These are phyloP conservation scores for Platismatia glauca DNA, from an alignment of 495 filamentous ascomycete species.

Conservation along the genomic window DNA sequence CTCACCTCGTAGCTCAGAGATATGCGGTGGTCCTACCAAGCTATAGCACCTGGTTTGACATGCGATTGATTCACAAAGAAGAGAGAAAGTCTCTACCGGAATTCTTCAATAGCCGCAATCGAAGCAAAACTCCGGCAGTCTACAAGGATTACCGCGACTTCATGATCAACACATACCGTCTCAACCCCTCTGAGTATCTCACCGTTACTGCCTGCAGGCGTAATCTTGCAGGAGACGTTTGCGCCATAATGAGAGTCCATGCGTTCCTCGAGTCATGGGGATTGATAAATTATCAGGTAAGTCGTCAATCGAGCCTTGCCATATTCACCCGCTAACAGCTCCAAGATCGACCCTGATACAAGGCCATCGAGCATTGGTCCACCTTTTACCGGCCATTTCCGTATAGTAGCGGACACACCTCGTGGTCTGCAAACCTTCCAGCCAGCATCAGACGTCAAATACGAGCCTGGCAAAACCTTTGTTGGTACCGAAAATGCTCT, in stretches of 20 bases:
- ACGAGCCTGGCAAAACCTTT: slow-evolving; percentile 66
- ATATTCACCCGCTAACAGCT: slow-evolving; percentile 17
- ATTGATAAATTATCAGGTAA: slow-evolving; percentile 96
- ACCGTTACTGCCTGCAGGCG: slow-evolving; percentile 96
- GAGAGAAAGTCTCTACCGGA: slow-evolving; percentile 90
- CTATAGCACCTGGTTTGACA: slow-evolving; percentile 97
- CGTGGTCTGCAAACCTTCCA: slow-evolving; percentile 92
- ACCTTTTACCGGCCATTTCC: slow-evolving; percentile 95
- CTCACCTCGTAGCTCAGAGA: slow-evolving; percentile 75
- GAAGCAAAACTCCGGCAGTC: slow-evolving; percentile 93
- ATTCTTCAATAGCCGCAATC: slow-evolving; percentile 96
- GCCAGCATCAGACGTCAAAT: slow-evolving; percentile 64
- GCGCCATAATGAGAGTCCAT: slow-evolving; percentile 97
- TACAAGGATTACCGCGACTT: slow-evolving; percentile 99
- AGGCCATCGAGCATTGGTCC: slow-evolving; percentile 92
- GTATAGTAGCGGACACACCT: slow-evolving; percentile 86
- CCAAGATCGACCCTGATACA: slow-evolving; percentile 87
- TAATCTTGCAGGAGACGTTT: slow-evolving; percentile 94
- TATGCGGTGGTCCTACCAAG: slow-evolving; percentile 92
- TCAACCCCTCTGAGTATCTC: slow-evolving; percentile 92
- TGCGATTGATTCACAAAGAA: slow-evolving; percentile 78
- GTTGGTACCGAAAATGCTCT: slow-evolving; percentile 47
- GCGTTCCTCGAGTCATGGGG: slow-evolving; percentile 99
- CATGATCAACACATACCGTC: slow-evolving; percentile 97
- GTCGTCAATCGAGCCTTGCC: slow-evolving; percentile 12